phyloP scores from a whole-genome alignment of 2,329 filamentous ascomycete genomes.

The Xylaria sp. region DNA sequence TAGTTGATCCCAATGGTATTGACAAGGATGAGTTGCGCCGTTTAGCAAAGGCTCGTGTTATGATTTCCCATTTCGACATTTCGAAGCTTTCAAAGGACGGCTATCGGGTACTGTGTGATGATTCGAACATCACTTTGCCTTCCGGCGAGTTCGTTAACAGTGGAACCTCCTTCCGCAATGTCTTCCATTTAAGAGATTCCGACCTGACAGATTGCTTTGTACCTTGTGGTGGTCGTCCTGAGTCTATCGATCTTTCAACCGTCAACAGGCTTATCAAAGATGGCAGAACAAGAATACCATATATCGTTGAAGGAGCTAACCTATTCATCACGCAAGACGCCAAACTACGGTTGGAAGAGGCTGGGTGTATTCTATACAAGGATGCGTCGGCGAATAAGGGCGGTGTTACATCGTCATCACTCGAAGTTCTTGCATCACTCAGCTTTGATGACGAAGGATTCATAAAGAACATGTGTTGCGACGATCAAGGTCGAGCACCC shows the following conservation, averaged over 20 bases:
- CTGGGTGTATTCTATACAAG: slow-evolving; percentile 96
- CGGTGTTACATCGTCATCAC: slow-evolving; percentile 94
- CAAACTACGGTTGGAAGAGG: slow-evolving; percentile 92
- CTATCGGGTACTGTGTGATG: slow-evolving; percentile 92
- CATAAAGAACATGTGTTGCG: slow-evolving; percentile 92
- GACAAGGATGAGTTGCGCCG: slow-evolving; percentile 85
- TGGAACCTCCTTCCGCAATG: slow-evolving; percentile 96
- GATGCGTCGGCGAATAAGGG: slow-evolving; percentile 99
- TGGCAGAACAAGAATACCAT: slow-evolving; percentile 87
- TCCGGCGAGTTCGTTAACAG: slow-evolving; percentile 88
- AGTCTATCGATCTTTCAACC: slow-evolving; percentile 92
- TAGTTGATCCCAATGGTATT: slow-evolving; percentile 91
- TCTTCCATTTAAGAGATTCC: slow-evolving; percentile 87
- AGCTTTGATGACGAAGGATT: slow-evolving; percentile 94
- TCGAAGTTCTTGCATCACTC: slow-evolving; percentile 93
- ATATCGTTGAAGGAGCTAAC: slow-evolving; percentile 97
- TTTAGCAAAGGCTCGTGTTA: slow-evolving; percentile 85
- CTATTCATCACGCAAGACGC: slow-evolving; percentile 99
- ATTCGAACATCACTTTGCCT: slow-evolving; percentile 88
- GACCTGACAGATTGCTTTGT: slow-evolving; percentile 89
- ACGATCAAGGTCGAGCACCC: slow-evolving; percentile 75
- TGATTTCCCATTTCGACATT: slow-evolving; percentile 88
- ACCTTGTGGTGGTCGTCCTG: slow-evolving; percentile 93
- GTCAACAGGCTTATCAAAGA: slow-evolving; percentile 87
- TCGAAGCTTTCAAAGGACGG: slow-evolving; percentile 88